phyloP scores from a whole-genome alignment of 257 asterid species.

The Solanum lignicaule region DNA sequence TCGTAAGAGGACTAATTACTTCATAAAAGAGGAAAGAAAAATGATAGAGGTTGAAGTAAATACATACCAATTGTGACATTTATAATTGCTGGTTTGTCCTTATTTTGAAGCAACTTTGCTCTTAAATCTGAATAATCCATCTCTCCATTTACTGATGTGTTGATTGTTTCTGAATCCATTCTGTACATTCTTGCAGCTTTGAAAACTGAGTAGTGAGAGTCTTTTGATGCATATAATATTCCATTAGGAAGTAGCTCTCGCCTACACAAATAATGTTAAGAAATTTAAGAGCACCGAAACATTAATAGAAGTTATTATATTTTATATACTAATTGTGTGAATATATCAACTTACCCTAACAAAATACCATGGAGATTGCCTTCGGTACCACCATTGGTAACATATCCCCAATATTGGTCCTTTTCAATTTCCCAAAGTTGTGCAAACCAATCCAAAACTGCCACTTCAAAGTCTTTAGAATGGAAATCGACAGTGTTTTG shows the following conservation, averaged over 20 bases:
- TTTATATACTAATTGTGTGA: neutral
- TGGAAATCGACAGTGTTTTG: neutral
- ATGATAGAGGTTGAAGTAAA: neutral
- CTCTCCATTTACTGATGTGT: neutral
- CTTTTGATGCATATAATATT: too few relatives aligned
- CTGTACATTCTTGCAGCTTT: conserved; percentile 12
- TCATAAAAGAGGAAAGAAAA: neutral
- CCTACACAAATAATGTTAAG: neutral
- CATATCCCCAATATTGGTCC: conserved; percentile 9
- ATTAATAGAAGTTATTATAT: neutral
- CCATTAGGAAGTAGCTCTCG: conserved; percentile 10
- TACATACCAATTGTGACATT: conserved; percentile 3
- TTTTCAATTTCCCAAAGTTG: conserved; percentile 1
- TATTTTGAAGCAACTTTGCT: neutral
- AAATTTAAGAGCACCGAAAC: neutral
- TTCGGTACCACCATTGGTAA: conserved; percentile 20
- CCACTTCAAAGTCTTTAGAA: conserved; percentile 11
- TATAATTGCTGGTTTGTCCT: conserved; percentile 6
- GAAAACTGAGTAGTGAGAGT: neutral
- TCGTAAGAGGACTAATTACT: neutral
- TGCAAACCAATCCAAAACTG: conserved; percentile 12
- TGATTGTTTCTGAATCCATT: conserved; percentile 1
- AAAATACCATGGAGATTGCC: conserved; percentile 17
- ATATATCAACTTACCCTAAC: conserved; percentile 6
- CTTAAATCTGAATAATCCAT: conserved; percentile 1